These are phyloP conservation scores for Phytophthora fragariae DNA, from an alignment of 352 stramenopile species.

Conservation along the genomic window DNA sequence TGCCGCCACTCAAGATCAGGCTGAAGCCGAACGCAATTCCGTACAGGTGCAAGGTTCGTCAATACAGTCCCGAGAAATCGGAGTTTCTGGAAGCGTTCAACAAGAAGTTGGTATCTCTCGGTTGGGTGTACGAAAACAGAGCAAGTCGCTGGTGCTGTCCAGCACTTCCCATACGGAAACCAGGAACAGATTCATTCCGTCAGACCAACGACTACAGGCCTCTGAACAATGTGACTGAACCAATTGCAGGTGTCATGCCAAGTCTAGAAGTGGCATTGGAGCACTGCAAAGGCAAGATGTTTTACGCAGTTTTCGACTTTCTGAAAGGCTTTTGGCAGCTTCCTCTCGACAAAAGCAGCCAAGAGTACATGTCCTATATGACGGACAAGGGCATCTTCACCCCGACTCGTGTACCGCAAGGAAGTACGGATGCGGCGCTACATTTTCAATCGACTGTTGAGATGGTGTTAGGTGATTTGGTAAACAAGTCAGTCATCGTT, in stretches of 20 bases:
- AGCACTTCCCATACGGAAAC: background rate
- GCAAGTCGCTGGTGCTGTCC: slow-evolving; percentile 13
- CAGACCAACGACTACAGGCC: slow-evolving; percentile 3
- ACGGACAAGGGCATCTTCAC: slow-evolving; percentile 32
- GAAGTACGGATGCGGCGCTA: slow-evolving; percentile 7
- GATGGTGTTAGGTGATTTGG: slow-evolving; percentile 7
- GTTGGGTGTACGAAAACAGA: slow-evolving; percentile 13
- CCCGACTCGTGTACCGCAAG: slow-evolving; percentile 3
- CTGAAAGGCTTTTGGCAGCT: too few relatives aligned
- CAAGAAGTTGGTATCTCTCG: slow-evolving; percentile 6
- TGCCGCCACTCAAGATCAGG: slow-evolving; percentile 1
- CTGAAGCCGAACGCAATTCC: slow-evolving; percentile 2
- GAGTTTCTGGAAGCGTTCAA: slow-evolving; percentile 5
- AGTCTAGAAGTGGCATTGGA: too few relatives aligned
- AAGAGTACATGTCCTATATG: slow-evolving; percentile 32
- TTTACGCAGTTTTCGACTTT: too few relatives aligned
- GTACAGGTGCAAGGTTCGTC: slow-evolving; percentile 11
- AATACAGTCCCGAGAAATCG: slow-evolving; percentile 13
- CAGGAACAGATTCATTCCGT: background rate
- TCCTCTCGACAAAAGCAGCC: too few relatives aligned
- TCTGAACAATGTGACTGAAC: background rate
- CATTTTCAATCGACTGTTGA: slow-evolving; percentile 26
- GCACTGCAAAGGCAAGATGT: too few relatives aligned
- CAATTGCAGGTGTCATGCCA: slow-evolving; percentile 17
- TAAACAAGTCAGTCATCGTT: slow-evolving; percentile 22